Base-by-base conservation (phyloP, 345 rosid genomes). In the Clarkia xantiana region DNA sequence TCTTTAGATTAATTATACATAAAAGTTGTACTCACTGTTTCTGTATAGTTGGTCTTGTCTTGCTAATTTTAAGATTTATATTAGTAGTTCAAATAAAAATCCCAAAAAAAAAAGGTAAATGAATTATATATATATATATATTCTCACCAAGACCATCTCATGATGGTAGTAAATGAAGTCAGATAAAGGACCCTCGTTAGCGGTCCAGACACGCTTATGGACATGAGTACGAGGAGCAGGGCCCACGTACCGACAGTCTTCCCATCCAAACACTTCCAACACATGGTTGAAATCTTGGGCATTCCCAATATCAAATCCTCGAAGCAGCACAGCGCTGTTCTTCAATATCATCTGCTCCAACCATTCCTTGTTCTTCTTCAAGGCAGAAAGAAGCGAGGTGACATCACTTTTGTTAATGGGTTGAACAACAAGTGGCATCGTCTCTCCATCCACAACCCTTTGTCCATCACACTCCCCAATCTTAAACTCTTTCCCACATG, bases 151-250 rank as follows among this genome's bases (percentile, higher is more conserved):
- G 55, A 74, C 74, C 84, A 81, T 81, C 55, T 81, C 89, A 51
- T 81, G 82, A 55, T 81, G 89, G 70, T 71, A 81, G 69, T 66
- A 74, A 1, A 78, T 66, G 74, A 78, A 76, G 53, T 78, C 89
- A 11, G 80, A 81, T 14, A 78, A 62, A 3, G 84, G 89, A 8
- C 90, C 90, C 64, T 81, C 90, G 41, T 76, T 78, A 25, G 90
- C 90, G 1, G 82, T 81, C 78, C 80, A 81, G 6, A 81, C 70
- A 29, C 82, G 68, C 51, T 78, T 78, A 45, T 78, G 54, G 7
- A 78, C 47, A 18, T 81, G 71, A n/a, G 82, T 76, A 40, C 85
- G 45, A 0, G 77, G 76, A 0, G 78, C 89, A 0, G 90, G 82
- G 0, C 82, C 82, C 0, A 78, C 60, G 42, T 81, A 81, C 11